Conservation (phyloP, 257 asterid species). For the Apocynum venetum region DNA sequence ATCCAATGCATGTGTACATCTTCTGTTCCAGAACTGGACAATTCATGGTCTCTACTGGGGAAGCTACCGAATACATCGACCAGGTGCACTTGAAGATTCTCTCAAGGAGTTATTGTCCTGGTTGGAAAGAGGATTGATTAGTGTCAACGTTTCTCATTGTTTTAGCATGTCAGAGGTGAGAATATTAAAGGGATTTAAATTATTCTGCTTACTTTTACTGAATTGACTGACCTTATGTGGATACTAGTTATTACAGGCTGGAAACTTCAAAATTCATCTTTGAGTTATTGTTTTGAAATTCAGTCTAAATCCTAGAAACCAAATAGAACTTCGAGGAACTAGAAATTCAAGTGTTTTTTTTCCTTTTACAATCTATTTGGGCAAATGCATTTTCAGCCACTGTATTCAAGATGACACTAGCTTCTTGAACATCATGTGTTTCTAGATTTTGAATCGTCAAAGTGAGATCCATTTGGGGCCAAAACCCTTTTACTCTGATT, state of each 20-base stretch:
- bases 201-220: conserved; percentile 1
- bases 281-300: not conserved
- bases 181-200: conserved; percentile 3
- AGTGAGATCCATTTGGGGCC: not conserved
- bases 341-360: not conserved
- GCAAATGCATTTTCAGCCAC: not conserved
- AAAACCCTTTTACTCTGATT: not conserved
- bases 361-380: not conserved
- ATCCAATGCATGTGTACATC: not conserved
- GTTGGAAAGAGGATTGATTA: conserved; percentile 67
- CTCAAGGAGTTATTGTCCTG: conserved; percentile 77
- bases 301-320: not conserved
- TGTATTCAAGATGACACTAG: not conserved
- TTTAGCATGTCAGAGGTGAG: conserved; percentile 66
- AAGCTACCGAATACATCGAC: conserved; percentile 66
- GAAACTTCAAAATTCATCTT: not conserved
- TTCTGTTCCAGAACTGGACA: conserved; percentile 75
- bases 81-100: conserved; percentile 68
- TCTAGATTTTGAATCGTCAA: not conserved
- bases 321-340: not conserved
- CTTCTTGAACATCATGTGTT: not conserved
- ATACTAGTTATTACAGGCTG: not conserved
- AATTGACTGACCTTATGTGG: not conserved
- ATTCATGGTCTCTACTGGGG: conserved; percentile 97
- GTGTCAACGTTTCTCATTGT: conserved; percentile 67